Evolutionary conservation across 2,329 filamentous ascomycete genomes (phyloP), one percentile per base, ranked within the genome.

Genomic region (Pseudocercospora cruenta): DNA sequence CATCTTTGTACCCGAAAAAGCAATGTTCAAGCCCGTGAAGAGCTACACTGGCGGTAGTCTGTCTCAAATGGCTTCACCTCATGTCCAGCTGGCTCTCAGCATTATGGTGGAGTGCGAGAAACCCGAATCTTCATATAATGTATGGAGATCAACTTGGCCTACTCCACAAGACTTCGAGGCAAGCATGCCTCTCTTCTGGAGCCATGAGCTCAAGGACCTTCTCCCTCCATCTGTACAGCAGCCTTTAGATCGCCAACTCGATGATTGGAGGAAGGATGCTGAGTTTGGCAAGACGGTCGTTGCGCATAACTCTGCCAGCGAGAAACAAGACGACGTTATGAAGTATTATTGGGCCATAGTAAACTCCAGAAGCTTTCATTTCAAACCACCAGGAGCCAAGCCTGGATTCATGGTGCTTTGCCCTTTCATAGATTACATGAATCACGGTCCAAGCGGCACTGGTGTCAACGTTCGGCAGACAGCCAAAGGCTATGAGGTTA

Each of bases 391-490:
- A 8, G 82, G 73, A 51, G 75, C 72, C 77, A 85, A 70, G 14
- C 77, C 80, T 24, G 90, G 91, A 71, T 86, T 86, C 72, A 87
- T 92, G 82, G 87, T 87, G 9, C 83, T 92, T 70, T 89, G 89
- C 76, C 91, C 91, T 0, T 88, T 91, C 39, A 87, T 90, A 1
- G 91, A 93, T 76, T 86, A 91, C 63, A 90, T 93, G 81, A 93
- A 87, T 69, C 85, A 87, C 68, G 78, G 73, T 47, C 73, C 77
- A 0, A 72, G 77, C 14, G 79, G 80, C 26, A 70, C 74, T 14
- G 70, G 69, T 89, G 87, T 76, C n/a, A 77, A 81, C 14, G 86
- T 88, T 0, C 74, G 80, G 2, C 86, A 86, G 71, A 80, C 83
- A 54, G 68, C 77, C 0, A 76, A 78, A 0, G 83, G 83, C 5